Conservation (phyloP, 1,139 yeast species). For the Suhomyces chickasaworum region DNA sequence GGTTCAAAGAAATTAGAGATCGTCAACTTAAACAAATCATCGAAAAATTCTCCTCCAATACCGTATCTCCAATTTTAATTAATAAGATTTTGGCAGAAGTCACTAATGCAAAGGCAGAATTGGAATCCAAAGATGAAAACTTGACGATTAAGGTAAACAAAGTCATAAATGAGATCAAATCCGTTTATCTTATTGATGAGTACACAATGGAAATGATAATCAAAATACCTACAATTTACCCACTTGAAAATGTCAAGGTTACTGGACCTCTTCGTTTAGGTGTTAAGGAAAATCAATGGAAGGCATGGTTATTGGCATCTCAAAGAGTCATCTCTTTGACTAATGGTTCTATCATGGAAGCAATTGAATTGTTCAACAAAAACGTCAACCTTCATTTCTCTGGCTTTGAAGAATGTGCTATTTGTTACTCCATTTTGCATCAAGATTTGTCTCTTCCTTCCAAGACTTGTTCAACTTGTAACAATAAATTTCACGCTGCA, state of each 20-base stretch:
- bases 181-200: constrained; percentile 80
- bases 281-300: constrained; percentile 90
- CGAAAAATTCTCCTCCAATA: constrained; percentile 62
- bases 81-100: constrained; percentile 60
- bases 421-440: constrained; percentile 88
- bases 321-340: constrained; percentile 74
- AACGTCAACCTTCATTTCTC: constrained; percentile 83
- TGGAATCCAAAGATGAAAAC: constrained; percentile 54
- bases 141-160: constrained; percentile 64
- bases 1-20: constrained; percentile 69
- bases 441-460: constrained; percentile 91
- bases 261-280: constrained; percentile 83
- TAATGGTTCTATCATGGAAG: constrained; percentile 80
- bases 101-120: constrained; percentile 37
- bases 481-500: constrained; percentile 94
- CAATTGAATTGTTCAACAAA: constrained; percentile 77
- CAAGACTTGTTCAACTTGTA: constrained; percentile 85
- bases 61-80: constrained; percentile 67
- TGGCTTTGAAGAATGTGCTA: constrained; percentile 96
- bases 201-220: constrained; percentile 82
- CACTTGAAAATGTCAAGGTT: constrained; percentile 70
- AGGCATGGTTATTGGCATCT: constrained; percentile 91
- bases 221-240: constrained; percentile 69
- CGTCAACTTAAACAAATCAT: constrained; percentile 56
- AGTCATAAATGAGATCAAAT: constrained; percentile 67